phyloP scores from a whole-genome alignment of 805 yeast species.

The Sugiyamaella marilandica region DNA sequence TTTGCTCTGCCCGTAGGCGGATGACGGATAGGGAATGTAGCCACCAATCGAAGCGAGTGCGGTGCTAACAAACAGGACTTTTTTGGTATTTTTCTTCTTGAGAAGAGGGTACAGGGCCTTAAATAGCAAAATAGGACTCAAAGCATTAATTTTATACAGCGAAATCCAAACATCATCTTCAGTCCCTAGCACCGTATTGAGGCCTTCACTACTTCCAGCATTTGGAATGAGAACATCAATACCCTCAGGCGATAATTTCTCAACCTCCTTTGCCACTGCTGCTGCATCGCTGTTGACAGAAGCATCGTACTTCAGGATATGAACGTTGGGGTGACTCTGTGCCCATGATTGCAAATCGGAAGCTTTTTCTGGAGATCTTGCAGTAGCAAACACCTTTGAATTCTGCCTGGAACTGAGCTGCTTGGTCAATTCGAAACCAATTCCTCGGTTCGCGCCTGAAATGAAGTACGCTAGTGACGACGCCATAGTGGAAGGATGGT shows the following conservation, averaged over 20 bases:
- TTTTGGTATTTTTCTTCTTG: conserved; percentile 21
- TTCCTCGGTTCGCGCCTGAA: conserved; percentile 35
- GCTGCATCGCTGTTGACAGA: background rate
- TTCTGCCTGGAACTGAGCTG: conserved; percentile 24
- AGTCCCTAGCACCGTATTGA: background rate
- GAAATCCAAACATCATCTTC: conserved; percentile 9
- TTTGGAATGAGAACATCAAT: conserved; percentile 29
- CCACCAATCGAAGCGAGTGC: conserved; percentile 26
- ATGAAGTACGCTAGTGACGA: conserved; percentile 24
- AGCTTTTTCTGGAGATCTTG: conserved; percentile 18
- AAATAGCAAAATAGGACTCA: conserved; percentile 26
- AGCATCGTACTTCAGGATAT: conserved; percentile 26
- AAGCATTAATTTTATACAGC: conserved; percentile 24
- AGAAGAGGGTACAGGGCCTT: conserved; percentile 26
- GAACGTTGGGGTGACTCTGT: conserved; percentile 19
- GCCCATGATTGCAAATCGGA: conserved; percentile 16
- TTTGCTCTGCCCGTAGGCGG: conserved; percentile 37
- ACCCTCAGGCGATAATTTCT: conserved; percentile 12
- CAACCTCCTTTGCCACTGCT: background rate
- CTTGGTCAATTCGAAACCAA: conserved; percentile 35
- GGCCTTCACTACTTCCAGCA: conserved; percentile 25
- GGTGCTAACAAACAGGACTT: conserved; percentile 31
- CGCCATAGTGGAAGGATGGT: too few species aligned
- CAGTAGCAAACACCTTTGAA: conserved; percentile 28
- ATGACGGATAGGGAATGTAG: conserved; percentile 17